A percentile compares a stretch with the other conserved stretches of the same genome.
Evolutionary conservation across 306 rosid species (phyloP).

Genomic region (Citrullus amarus): DNA sequence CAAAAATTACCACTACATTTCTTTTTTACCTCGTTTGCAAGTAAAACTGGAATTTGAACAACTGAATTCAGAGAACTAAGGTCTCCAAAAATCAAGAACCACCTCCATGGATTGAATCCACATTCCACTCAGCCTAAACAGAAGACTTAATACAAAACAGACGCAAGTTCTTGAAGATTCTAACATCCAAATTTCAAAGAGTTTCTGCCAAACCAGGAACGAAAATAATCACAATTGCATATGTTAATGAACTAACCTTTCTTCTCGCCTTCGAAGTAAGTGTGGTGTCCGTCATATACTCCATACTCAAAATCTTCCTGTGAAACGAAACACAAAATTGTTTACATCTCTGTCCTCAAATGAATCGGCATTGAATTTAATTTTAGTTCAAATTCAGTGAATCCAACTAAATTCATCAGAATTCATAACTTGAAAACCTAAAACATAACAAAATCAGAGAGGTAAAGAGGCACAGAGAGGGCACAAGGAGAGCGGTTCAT

Average conservation of each 20-base stretch:
- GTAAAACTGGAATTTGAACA: no score
- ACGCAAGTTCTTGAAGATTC: background rate
- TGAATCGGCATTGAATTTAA: background rate
- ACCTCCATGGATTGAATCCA: background rate
- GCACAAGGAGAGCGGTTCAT: background rate
- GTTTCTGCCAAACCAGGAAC: background rate
- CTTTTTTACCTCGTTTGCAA: background rate
- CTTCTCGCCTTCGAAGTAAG: conserved; percentile 55
- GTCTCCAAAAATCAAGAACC: background rate
- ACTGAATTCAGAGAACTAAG: background rate
- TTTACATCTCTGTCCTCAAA: background rate
- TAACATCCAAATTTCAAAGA: background rate
- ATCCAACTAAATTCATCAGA: background rate
- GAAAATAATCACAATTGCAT: background rate
- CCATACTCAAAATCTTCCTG: conserved; percentile 80
- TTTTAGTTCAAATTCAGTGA: background rate
- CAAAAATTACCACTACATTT: background rate
- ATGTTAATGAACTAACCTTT: conserved; percentile 22
- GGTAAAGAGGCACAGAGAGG: background rate
- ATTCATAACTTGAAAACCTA: background rate
- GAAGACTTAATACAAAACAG: background rate
- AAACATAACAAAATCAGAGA: background rate
- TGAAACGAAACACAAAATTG: conserved; percentile 15
- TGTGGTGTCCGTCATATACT: conserved; percentile 69
- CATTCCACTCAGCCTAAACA: background rate